Evolutionary conservation across 345 rosid genomes (phyloP).

Genomic region (Eucalyptus curtisii): DNA sequence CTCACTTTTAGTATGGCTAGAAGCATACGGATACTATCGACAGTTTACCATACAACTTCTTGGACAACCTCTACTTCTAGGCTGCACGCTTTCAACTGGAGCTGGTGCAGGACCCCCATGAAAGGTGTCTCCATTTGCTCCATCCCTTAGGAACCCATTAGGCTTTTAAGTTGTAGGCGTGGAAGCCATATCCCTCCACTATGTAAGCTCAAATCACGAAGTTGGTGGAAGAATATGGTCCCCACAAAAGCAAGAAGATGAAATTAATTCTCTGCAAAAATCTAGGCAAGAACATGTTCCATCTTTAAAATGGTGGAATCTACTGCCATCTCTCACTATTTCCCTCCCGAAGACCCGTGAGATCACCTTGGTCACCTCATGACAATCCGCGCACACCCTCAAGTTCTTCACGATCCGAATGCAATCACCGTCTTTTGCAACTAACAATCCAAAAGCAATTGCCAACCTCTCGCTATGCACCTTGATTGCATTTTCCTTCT

Average conservation of each 20-base stretch:
- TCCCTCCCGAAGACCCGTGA: slow-evolving; percentile 2
- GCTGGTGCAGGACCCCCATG: neutral
- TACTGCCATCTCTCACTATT: slow-evolving; percentile 20
- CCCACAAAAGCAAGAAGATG: neutral
- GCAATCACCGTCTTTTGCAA: neutral
- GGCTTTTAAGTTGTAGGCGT: neutral
- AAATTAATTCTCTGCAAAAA: neutral
- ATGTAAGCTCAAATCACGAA: neutral
- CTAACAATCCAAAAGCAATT: slow-evolving; percentile 12
- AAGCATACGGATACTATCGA: neutral
- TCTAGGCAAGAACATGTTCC: slow-evolving; percentile 14
- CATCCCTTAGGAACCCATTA: no score
- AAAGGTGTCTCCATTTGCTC: neutral
- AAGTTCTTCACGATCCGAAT: slow-evolving; percentile 13
- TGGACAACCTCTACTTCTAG: neutral
- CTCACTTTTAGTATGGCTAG: neutral
- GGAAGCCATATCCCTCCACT: neutral
- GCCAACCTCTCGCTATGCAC: slow-evolving; percentile 21
- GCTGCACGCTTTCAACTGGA: neutral
- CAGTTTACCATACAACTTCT: neutral
- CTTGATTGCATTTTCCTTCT: slow-evolving; percentile 6
- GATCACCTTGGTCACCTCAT: slow-evolving; percentile 12
- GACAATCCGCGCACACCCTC: slow-evolving; percentile 14
- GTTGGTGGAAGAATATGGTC: neutral
- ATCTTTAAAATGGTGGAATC: slow-evolving; percentile 20